Conservation (phyloP, 192 early-diverging fungal species). For the Coemansia sp. region DNA sequence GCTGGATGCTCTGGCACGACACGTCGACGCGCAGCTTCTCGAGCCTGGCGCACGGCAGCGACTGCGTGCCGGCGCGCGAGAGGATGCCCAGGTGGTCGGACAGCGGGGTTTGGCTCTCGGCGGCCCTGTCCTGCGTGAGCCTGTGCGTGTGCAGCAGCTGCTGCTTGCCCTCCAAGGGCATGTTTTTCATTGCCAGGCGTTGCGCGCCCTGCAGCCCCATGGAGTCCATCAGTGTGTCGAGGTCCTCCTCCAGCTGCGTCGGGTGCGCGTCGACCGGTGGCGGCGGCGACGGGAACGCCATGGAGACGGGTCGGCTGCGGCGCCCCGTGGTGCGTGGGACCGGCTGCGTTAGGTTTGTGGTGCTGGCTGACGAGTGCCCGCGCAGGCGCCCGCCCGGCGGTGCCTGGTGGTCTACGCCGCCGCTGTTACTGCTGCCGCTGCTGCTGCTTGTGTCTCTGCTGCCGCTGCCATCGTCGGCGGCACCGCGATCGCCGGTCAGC, state of each 20-base stretch:
- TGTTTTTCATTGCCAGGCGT: constrained; percentile 41
- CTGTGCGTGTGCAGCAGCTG: constrained; percentile 48
- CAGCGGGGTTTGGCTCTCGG: constrained; percentile 19
- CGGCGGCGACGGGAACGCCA: constrained; percentile 12
- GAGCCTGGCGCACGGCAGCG: constrained; percentile 38
- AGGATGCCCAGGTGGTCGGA: constrained; percentile 47
- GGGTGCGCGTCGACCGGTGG: constrained; percentile 28
- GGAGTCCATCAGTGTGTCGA: constrained; percentile 48
- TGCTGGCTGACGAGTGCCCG: background rate
- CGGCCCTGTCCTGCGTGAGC: constrained; percentile 5
- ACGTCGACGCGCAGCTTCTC: constrained; percentile 48
- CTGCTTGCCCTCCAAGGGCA: constrained; percentile 40
- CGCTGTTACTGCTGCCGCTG: background rate
- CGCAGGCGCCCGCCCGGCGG: constrained; percentile 10
- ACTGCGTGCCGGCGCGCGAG: constrained; percentile 35
- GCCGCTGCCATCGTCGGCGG: background rate
- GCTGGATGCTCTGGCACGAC: constrained; percentile 43
- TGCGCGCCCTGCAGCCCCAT: constrained; percentile 43
- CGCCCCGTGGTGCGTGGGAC: background rate
- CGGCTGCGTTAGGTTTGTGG: background rate
- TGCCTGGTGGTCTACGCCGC: background rate
- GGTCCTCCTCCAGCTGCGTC: constrained; percentile 47
- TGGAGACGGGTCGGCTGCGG: constrained; percentile 23
- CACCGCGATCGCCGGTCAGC: constrained; percentile 16
- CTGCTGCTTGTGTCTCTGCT: background rate